phyloP scores from a whole-genome alignment of 306 rosid species.

The Quercus mongolica region DNA sequence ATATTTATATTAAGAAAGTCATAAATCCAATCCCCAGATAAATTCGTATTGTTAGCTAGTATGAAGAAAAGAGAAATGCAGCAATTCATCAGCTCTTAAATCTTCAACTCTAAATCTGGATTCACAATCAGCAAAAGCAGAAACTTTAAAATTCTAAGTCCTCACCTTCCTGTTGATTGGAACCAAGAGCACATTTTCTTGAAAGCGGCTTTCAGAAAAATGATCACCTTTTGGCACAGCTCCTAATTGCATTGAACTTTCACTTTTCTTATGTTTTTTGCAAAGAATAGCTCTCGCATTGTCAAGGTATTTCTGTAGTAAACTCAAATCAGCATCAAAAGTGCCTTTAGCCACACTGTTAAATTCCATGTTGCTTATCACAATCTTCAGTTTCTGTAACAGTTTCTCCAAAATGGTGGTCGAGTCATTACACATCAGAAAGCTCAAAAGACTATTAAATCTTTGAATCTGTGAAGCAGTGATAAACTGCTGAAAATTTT shows the following conservation, averaged over 20 bases:
- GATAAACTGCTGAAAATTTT: slow-evolving; percentile 44
- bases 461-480: slow-evolving; percentile 68
- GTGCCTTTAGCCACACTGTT: slow-evolving; percentile 22
- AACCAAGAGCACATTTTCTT: slow-evolving; percentile 28
- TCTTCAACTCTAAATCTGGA: neutral
- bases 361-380: slow-evolving; percentile 39
- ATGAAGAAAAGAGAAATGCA: neutral
- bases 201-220: slow-evolving; percentile 32
- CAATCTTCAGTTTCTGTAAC: slow-evolving; percentile 45
- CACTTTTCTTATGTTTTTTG: slow-evolving; percentile 35
- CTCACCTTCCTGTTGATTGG: slow-evolving; percentile 55
- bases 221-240: slow-evolving; percentile 32
- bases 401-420: slow-evolving; percentile 66
- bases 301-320: slow-evolving; percentile 41
- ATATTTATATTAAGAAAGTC: too few relatives aligned
- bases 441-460: slow-evolving; percentile 62
- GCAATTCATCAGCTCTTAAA: neutral
- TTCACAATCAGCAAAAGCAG: neutral
- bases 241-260: slow-evolving; percentile 13
- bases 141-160: neutral
- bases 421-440: slow-evolving; percentile 60
- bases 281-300: slow-evolving; percentile 42
- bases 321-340: slow-evolving; percentile 41
- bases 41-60: neutral
- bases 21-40: neutral